Percentiles rank a stretch among this genome's conserved stretches.
phyloP scores from a whole-genome alignment of 2,329 filamentous ascomycete species.

The Alternaria burnsii region DNA sequence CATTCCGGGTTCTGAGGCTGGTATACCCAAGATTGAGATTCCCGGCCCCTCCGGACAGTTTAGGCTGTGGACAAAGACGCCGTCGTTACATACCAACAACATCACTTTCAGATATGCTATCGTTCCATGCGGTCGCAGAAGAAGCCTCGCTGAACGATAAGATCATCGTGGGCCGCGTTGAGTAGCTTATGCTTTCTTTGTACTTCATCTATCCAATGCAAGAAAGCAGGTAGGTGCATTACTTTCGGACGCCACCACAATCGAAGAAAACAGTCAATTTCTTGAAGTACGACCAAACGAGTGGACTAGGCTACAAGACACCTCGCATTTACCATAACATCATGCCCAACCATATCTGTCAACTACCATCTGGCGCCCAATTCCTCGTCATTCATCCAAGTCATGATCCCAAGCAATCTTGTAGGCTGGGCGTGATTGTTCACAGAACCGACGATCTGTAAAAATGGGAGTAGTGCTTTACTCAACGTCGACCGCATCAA shows the following conservation, averaged over 20 bases:
- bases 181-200: no score
- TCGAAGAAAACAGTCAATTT: not conserved
- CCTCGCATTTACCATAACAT: not conserved
- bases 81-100: not conserved
- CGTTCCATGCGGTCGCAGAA: not conserved
- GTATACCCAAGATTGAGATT: not conserved
- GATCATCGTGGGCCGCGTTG: not conserved
- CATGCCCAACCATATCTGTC: not conserved
- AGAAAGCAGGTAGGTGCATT: not conserved
- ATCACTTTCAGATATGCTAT: not conserved
- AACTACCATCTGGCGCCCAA: not conserved
- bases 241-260: not conserved
- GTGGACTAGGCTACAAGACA: not conserved
- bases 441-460: not conserved
- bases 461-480: not conserved
- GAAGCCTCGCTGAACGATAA: not conserved
- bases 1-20: not conserved
- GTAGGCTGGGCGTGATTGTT: not conserved
- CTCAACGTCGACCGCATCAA: not conserved
- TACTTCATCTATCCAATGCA: no score
- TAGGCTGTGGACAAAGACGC: not conserved
- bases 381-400: not conserved
- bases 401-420: not conserved
- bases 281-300: not conserved
- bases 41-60: not conserved